Percentiles rank a stretch among this genome's conserved stretches.
Conservation (phyloP, 345 rosid genomes). For the Jatropha curcas region DNA sequence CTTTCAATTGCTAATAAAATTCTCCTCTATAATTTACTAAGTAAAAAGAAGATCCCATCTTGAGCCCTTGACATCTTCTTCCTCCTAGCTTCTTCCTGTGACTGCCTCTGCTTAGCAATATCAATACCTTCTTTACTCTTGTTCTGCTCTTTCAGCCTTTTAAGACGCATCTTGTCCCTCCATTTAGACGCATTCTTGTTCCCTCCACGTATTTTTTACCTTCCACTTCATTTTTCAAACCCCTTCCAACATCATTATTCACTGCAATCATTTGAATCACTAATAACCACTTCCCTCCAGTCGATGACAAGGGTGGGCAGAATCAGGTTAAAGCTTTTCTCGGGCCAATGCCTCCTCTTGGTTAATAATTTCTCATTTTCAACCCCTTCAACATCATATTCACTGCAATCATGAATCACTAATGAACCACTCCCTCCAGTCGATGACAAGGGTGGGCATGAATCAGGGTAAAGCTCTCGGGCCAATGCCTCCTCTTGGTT, state of each 20-base stretch:
- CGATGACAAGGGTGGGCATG: slow-evolving; percentile 55
- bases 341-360: no score
- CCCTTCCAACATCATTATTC: no score
- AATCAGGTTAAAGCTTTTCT: no score
- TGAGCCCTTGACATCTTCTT: slow-evolving; percentile 81
- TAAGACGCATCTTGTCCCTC: slow-evolving; percentile 71
- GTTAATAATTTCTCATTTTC: no score
- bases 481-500: slow-evolving; percentile 68
- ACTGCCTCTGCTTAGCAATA: slow-evolving; percentile 60
- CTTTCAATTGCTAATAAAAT: no score
- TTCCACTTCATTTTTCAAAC: no score
- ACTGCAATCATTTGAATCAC: no score
- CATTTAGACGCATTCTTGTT: no score
- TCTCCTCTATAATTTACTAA: neutral
- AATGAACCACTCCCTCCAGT: slow-evolving; percentile 49
- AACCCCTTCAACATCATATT: slow-evolving; percentile 80
- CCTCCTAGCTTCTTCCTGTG: slow-evolving; percentile 74
- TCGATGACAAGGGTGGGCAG: no score
- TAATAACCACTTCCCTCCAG: no score
- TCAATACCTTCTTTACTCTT: slow-evolving; percentile 55
- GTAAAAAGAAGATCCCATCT: slow-evolving; percentile 49
- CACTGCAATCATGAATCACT: slow-evolving; percentile 54
- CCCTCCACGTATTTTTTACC: no score
- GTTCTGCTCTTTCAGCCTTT: slow-evolving; percentile 66
- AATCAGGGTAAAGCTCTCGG: slow-evolving; percentile 52